These are phyloP conservation scores for Lentinula guzmanii DNA, from an alignment of 768 basidiomycete genomes.

Conservation along the genomic window DNA sequence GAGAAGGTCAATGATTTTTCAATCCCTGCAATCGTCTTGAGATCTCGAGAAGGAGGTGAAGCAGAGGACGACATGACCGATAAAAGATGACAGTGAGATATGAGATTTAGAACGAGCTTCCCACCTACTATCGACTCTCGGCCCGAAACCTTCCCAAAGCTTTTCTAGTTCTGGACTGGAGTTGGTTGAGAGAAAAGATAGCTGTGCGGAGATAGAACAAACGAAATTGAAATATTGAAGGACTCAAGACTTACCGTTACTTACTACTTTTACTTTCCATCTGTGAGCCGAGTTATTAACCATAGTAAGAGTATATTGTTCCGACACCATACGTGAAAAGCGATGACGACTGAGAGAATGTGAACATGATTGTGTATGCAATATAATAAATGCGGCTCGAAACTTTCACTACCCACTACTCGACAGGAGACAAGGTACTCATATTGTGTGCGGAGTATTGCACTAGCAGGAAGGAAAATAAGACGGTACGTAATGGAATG, in stretches of 20 bases:
- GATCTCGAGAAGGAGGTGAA: slow-evolving; percentile 4
- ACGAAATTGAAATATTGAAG: too few species aligned
- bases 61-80: not conserved
- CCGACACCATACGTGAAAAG: not conserved
- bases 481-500: not conserved
- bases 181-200: too few species aligned
- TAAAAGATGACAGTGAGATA: not conserved
- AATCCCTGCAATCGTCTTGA: slow-evolving; percentile 16
- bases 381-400: not conserved
- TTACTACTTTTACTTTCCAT: too few species aligned
- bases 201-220: too few species aligned
- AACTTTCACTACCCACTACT: not conserved
- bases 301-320: not conserved
- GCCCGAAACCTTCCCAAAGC: too few species aligned
- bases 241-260: too few species aligned
- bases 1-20: slow-evolving; percentile 20
- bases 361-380: not conserved
- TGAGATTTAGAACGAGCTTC: not conserved
- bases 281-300: not conserved
- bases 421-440: not conserved
- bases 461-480: not conserved
- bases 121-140: not conserved
- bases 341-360: not conserved
- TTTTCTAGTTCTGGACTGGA: too few species aligned
- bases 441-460: not conserved